Conservation (phyloP, 2,329 filamentous ascomycete species). For the Keithomyces neogunnii region DNA sequence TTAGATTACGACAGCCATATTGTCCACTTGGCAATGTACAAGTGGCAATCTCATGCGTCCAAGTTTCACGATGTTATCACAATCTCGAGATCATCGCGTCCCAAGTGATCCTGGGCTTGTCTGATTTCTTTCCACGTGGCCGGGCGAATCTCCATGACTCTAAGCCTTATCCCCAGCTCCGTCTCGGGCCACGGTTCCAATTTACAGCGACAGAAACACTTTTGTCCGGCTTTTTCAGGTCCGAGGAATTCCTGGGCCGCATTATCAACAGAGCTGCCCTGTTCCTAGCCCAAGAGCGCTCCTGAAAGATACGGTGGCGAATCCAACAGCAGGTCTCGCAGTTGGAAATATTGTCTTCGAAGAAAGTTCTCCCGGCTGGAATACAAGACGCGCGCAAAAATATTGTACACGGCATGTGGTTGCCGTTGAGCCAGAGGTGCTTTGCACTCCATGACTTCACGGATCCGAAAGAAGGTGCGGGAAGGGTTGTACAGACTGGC, state of each 20-base stretch:
- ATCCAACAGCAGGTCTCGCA: slow-evolving; percentile 53
- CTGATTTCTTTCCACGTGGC: slow-evolving; percentile 22
- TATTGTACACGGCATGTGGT: slow-evolving; percentile 43
- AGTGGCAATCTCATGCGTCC: no score
- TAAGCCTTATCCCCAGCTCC: slow-evolving; percentile 16
- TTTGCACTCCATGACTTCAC: slow-evolving; percentile 47
- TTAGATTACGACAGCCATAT: no score
- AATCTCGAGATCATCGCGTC: slow-evolving; percentile 19
- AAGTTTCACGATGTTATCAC: background rate
- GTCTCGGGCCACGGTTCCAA: slow-evolving; percentile 13
- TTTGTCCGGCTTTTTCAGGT: slow-evolving; percentile 10
- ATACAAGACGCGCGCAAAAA: slow-evolving; percentile 52
- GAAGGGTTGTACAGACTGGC: slow-evolving; percentile 10
- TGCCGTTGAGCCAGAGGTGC: slow-evolving; percentile 19
- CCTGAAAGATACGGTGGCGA: slow-evolving; percentile 40
- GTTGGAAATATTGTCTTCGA: slow-evolving; percentile 53
- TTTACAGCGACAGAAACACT: slow-evolving; percentile 24
- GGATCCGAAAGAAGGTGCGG: slow-evolving; percentile 53
- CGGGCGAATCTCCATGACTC: slow-evolving; percentile 17
- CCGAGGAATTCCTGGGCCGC: slow-evolving; percentile 16
- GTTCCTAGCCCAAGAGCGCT: slow-evolving; percentile 18
- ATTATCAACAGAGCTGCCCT: slow-evolving; percentile 16
- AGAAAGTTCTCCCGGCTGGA: slow-evolving; percentile 44
- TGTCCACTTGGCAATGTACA: no score
- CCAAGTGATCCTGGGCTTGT: slow-evolving; percentile 15